Percentiles rank a stretch among this genome's conserved stretches.
Conservation (phyloP, 2,329 filamentous ascomycete species). For the Pseudogymnoascus sp. region DNA sequence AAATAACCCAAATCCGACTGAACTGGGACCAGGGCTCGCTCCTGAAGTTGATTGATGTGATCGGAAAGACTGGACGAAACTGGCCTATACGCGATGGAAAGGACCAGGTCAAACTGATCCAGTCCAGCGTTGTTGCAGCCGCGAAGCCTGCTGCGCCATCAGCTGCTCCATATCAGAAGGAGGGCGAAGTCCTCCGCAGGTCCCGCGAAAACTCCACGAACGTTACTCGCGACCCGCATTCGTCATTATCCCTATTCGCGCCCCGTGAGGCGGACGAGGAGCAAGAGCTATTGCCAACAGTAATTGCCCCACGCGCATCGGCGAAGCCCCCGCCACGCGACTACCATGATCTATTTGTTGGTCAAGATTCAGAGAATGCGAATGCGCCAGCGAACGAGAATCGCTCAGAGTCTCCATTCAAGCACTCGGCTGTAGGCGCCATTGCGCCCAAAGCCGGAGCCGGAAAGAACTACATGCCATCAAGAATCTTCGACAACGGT, state of each 20-base stretch:
- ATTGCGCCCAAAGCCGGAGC: conserved; percentile 47
- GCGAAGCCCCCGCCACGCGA: conserved; percentile 62
- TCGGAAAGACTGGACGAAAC: conserved; percentile 80
- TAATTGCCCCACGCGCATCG: conserved; percentile 56
- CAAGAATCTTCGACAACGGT: conserved; percentile 55
- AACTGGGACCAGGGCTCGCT: conserved; percentile 94
- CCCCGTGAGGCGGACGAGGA: conserved; percentile 54
- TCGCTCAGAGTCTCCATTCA: conserved; percentile 19
- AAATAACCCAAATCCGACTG: conserved; percentile 79
- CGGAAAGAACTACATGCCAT: conserved; percentile 54
- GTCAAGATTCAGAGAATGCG: conserved; percentile 28
- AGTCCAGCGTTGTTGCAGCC: conserved; percentile 47
- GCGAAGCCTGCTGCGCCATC: conserved; percentile 31
- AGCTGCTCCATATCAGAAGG: conserved; percentile 23
- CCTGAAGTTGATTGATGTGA: conserved; percentile 87
- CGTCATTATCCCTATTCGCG: conserved; percentile 67
- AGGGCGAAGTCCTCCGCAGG: conserved; percentile 34
- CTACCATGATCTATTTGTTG: conserved; percentile 62
- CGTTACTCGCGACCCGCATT: conserved; percentile 55
- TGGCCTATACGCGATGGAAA: conserved; percentile 89
- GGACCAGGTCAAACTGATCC: conserved; percentile 74
- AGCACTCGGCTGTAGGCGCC: conserved; percentile 13
- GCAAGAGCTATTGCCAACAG: conserved; percentile 36
- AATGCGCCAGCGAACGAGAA: conserved; percentile 14
- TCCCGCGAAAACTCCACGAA: conserved; percentile 47